Conservation (phyloP, 169 alveolate genomes). For the Amoebophrya sp. region DNA sequence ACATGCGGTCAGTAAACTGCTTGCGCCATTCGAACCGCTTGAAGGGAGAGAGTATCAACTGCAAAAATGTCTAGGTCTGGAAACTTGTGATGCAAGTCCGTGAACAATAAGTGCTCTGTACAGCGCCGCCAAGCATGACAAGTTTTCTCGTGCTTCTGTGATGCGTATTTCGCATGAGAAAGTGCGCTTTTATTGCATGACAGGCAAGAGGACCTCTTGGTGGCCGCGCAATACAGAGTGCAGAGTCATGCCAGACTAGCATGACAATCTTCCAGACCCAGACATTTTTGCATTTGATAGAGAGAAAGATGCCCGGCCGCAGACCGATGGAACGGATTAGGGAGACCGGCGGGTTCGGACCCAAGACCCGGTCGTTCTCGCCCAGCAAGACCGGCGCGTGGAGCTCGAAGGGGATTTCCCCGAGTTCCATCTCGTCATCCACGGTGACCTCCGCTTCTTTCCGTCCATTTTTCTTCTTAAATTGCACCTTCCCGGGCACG, state of each 20-base stretch:
- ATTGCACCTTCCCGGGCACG: not conserved
- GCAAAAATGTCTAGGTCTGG: too few species aligned
- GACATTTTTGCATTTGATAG: not conserved
- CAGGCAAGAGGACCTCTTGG: not conserved
- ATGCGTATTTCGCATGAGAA: not conserved
- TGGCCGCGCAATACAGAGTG: not conserved
- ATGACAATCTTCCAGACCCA: not conserved
- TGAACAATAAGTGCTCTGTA: too few species aligned
- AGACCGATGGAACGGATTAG: not conserved
- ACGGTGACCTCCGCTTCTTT: too few species aligned
- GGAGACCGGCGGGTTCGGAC: not conserved
- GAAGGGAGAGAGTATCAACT: too few species aligned
- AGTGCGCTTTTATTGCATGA: not conserved
- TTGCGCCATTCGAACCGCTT: too few species aligned
- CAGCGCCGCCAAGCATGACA: not conserved
- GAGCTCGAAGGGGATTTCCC: not conserved
- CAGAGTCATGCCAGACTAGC: not conserved
- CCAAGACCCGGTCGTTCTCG: not conserved
- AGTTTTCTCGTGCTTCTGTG: not conserved
- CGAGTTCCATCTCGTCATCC: not conserved
- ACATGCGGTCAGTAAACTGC: too few species aligned
- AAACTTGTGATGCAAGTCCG: too few species aligned
- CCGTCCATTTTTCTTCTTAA: too few species aligned
- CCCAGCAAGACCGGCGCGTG: constrained; percentile 1
- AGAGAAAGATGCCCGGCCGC: not conserved